These are phyloP conservation scores for Pythium brachiatum DNA, from an alignment of 352 stramenopile genomes.

Conservation along the genomic window DNA sequence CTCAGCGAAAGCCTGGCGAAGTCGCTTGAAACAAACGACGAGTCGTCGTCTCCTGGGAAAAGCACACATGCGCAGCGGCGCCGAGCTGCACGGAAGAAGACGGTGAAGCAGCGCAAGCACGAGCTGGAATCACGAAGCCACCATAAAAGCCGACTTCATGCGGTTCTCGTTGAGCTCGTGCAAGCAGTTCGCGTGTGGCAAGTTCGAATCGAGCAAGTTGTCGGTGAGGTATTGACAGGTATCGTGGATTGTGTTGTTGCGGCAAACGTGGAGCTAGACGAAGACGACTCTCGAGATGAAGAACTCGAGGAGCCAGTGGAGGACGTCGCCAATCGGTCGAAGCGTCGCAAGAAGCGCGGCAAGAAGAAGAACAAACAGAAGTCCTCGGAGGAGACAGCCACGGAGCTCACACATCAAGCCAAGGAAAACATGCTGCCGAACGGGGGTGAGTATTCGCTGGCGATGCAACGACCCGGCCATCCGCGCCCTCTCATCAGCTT, in stretches of 20 bases:
- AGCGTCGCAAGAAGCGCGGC: constrained; percentile 26
- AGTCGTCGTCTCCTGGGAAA: neutral
- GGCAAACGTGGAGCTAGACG: neutral
- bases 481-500: constrained; percentile 21
- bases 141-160: constrained; percentile 41
- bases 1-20: constrained; percentile 46
- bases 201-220: constrained; percentile 21
- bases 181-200: constrained; percentile 30
- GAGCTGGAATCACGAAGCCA: constrained; percentile 31
- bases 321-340: constrained; percentile 5
- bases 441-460: neutral
- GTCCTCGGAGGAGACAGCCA: neutral
- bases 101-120: constrained; percentile 57
- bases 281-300: neutral
- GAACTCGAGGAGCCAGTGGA: neutral
- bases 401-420: neutral
- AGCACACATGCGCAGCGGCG: constrained; percentile 40
- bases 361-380: constrained; percentile 27
- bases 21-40: neutral
- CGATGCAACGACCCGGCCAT: constrained; percentile 2
- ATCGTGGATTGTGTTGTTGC: constrained; percentile 42
- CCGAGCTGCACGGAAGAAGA: constrained; percentile 62
- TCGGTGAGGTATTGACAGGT: constrained; percentile 34
- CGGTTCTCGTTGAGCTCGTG: constrained; percentile 43
- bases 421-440: constrained; percentile 21